These are phyloP conservation scores for Cetraspora pellucida DNA, from an alignment of 192 early-diverging fungal genomes.

Conservation along the genomic window DNA sequence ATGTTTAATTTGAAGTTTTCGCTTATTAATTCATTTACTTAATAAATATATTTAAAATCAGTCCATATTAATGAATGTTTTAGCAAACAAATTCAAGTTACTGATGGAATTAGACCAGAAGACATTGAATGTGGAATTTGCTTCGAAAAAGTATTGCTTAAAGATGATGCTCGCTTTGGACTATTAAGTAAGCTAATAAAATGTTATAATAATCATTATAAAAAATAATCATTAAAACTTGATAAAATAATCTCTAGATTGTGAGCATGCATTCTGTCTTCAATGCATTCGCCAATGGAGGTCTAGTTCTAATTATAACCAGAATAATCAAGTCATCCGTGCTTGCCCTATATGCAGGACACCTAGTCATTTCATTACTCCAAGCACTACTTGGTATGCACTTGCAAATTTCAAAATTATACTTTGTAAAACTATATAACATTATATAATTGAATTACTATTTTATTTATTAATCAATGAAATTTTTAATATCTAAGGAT, in stretches of 20 bases:
- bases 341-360: conserved; percentile 33
- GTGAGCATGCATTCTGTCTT: conserved; percentile 38
- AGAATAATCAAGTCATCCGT: conserved; percentile 33
- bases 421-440: no score
- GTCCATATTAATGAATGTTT: conserved; percentile 33
- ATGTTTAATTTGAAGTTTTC: neutral
- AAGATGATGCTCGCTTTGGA: conserved; percentile 34
- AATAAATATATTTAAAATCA: neutral
- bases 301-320: conserved; percentile 10
- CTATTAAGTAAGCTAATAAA: conserved; percentile 32
- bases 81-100: conserved; percentile 6
- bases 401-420: no score
- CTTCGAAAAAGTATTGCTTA: conserved; percentile 31
- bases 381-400: conserved; percentile 30
- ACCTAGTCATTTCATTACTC: conserved; percentile 33
- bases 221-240: neutral
- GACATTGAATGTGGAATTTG: conserved; percentile 38
- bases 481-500: neutral
- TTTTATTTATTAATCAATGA: no score
- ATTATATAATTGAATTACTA: no score
- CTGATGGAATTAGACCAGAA: conserved; percentile 22
- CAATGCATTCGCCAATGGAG: conserved; percentile 39
- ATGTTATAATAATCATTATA: neutral
- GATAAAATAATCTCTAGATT: conserved; percentile 18
- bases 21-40: neutral